Conservation (phyloP, 176 grass and related monocot species). For the Typha latifolia region DNA sequence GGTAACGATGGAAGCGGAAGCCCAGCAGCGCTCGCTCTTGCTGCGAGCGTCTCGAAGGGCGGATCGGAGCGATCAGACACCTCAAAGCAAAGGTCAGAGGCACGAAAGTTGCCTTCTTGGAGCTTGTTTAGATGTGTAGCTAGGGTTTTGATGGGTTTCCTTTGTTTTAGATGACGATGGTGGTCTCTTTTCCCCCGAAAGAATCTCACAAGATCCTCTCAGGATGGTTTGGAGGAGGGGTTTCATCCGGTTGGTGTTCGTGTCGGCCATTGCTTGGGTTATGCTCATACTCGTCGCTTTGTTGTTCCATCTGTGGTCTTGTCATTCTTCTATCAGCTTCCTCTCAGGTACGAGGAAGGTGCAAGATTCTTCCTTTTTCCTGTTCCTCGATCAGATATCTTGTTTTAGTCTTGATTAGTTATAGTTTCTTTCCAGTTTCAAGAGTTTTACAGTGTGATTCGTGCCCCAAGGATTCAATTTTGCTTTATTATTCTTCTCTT, state of each 20-base stretch:
- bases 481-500: too few species aligned
- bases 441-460: too few species aligned
- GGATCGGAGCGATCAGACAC: constrained; percentile 17
- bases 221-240: constrained; percentile 54
- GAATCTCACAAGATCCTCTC: constrained; percentile 5
- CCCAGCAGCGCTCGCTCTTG: constrained; percentile 27
- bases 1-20: constrained; percentile 25
- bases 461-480: too few species aligned
- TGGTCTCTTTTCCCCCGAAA: not conserved
- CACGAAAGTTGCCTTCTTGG: constrained; percentile 1
- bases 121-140: not conserved
- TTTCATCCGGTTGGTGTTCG: constrained; percentile 53
- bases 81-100: constrained; percentile 50
- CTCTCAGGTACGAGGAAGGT: constrained; percentile 40
- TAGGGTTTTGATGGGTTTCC: not conserved
- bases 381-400: not conserved
- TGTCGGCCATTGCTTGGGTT: constrained; percentile 65
- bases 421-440: too few species aligned
- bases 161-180: not conserved
- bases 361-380: not conserved
- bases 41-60: constrained; percentile 16
- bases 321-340: constrained; percentile 49
- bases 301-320: constrained; percentile 89
- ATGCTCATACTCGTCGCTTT: constrained; percentile 69
- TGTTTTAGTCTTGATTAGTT: too few species aligned